phyloP scores from a whole-genome alignment of 2,329 filamentous ascomycete genomes.

The Penicillium sp. region DNA sequence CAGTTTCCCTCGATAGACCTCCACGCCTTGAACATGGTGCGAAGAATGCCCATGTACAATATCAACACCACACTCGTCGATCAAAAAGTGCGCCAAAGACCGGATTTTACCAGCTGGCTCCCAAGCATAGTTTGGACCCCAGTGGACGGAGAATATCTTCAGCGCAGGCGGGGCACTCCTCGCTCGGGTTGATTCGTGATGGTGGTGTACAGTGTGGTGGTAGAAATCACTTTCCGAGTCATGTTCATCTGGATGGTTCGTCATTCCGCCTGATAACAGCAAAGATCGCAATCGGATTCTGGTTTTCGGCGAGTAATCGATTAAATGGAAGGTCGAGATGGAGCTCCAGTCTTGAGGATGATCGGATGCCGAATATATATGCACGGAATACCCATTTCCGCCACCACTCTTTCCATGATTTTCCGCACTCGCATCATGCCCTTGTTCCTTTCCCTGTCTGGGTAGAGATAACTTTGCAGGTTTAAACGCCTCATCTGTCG shows the following conservation, averaged over 20 bases:
- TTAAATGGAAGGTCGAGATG: conserved; percentile 40
- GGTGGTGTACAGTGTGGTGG: conserved; percentile 5
- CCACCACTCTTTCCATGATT: neutral
- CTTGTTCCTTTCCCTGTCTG: neutral
- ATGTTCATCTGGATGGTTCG: neutral
- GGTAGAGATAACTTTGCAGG: conserved; percentile 36
- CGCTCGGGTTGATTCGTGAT: neutral
- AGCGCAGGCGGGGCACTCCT: conserved; percentile 23
- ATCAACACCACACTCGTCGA: conserved; percentile 48
- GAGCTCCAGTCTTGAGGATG: conserved; percentile 40
- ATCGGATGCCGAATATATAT: conserved; percentile 43
- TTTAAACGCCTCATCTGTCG: conserved; percentile 30
- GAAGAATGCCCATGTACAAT: conserved; percentile 48
- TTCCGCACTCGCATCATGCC: neutral
- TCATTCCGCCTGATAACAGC: conserved; percentile 5
- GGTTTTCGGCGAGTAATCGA: conserved; percentile 37
- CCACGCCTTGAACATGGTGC: conserved; percentile 48
- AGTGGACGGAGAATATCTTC: conserved; percentile 46
- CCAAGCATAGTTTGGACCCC: conserved; percentile 49
- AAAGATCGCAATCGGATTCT: conserved; percentile 28
- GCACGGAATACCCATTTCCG: conserved; percentile 20
- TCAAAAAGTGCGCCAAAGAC: conserved; percentile 42
- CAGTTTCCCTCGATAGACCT: conserved; percentile 39
- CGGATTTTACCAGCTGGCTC: conserved; percentile 35
- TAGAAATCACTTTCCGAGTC: conserved; percentile 5